These are phyloP conservation scores for Leishmania amazonensis DNA, from an alignment of 208 protist species.

Conservation along the genomic window DNA sequence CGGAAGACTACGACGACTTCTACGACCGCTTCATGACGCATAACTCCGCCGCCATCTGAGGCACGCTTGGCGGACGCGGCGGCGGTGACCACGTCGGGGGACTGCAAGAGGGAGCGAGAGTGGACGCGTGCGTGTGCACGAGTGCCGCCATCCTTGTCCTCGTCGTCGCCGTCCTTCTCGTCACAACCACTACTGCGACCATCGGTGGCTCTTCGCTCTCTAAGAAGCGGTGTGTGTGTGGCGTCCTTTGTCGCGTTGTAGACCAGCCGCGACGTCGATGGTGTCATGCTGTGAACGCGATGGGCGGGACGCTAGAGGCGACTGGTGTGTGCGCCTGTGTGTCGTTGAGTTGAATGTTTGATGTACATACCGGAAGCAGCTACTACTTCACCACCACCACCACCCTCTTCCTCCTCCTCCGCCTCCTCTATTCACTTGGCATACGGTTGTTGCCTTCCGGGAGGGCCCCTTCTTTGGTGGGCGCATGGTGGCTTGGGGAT, in stretches of 20 bases:
- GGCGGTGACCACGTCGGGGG: not conserved
- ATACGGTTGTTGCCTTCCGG: not conserved
- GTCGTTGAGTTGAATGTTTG: not conserved
- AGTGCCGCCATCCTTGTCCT: not conserved
- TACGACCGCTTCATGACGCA: slow-evolving; percentile 94
- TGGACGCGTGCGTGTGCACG: not conserved
- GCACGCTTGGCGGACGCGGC: not conserved
- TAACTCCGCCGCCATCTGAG: slow-evolving; percentile 44
- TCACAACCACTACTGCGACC: not conserved
- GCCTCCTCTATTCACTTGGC: not conserved
- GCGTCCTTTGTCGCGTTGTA: not conserved
- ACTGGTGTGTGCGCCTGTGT: not conserved
- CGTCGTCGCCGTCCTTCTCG: not conserved
- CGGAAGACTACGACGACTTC: slow-evolving; percentile 90
- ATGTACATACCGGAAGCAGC: not conserved
- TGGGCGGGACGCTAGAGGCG: not conserved
- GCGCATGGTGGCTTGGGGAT: not conserved
- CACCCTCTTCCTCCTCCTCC: too few species aligned
- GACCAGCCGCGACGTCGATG: not conserved
- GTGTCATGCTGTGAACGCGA: not conserved
- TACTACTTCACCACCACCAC: not conserved
- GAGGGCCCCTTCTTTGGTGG: not conserved
- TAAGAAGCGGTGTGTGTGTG: not conserved
- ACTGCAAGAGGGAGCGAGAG: not conserved
- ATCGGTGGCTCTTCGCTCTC: not conserved